Evolutionary conservation across 2,329 filamentous ascomycete species (phyloP), one percentile per base, ranked within the genome.

Genomic region (Calonectria fujianensis): DNA sequence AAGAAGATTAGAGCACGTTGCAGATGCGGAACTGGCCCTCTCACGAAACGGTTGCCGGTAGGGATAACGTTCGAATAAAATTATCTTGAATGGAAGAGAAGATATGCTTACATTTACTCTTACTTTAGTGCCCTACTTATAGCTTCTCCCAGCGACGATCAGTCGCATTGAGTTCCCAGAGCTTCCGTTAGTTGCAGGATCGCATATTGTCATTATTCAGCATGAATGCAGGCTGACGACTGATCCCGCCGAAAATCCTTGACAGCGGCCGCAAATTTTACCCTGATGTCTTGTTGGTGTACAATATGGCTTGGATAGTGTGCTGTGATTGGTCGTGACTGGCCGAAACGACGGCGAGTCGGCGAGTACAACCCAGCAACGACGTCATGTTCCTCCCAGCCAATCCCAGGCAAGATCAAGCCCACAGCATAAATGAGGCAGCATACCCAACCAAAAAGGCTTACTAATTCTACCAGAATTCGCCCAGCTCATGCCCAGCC

Each of bases 361-460:
- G 57, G 57, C 57, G 57, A 61, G 57, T 61, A n/a, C 35, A 61
- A 61, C 57, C 32, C 24, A 24, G 16, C 11, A 18, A 39, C 27
- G 20, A 14, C 57, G n/a, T n/a, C 37, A 24, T 37, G 27, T 10
- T 24, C 18, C 27, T 16, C 37, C 29, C 57, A 24, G 5, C 57
- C 31, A 61, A 61, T 61, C 35, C 16, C 7, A 27, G 57, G 35
- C 35, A 18, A 32, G 16, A 10, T 10, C 41, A 20, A 54, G 18
- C 4, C 16, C 27, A 18, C 13, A 29, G n/a, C 1, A 7, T n/a
- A 9, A 35, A n/a, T 35, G 20, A 13, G 54, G 13, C 14, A 35
- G 39, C 13, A 39, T 10, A 39, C 27, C n/a, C 24, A 16, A n/a
- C 32, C 32, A n/a, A n/a, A 3, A 37, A 2, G 9, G 24, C 14